Evolutionary conservation across 306 rosid species (phyloP).

Genomic region (Rosa multiflora): DNA sequence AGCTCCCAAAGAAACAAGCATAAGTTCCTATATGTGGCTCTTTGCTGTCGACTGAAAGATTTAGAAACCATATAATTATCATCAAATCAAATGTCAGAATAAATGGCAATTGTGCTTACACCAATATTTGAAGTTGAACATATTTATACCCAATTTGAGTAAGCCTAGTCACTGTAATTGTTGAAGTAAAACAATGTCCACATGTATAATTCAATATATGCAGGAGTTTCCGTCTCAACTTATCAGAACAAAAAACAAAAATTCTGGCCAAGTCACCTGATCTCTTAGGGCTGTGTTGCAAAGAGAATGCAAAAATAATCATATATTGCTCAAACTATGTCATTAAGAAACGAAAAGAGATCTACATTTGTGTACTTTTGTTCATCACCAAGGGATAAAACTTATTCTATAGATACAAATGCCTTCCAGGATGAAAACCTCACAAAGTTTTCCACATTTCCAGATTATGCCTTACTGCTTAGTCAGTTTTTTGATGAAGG

Average conservation of each 20-base stretch:
- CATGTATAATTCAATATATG: neutral
- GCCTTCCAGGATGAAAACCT: neutral
- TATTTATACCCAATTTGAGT: neutral
- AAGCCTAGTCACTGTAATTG: neutral
- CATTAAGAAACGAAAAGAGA: no score
- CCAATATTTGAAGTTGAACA: neutral
- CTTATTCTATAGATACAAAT: no score
- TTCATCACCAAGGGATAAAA: no score
- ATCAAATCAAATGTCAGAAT: neutral
- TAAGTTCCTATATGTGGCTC: neutral
- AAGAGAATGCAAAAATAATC: neutral
- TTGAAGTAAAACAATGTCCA: neutral
- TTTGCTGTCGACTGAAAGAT: neutral
- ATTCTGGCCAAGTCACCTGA: neutral
- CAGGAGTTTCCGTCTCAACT: neutral
- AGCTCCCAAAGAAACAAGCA: neutral
- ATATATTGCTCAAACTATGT: neutral
- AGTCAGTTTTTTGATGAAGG: constrained; percentile 27
- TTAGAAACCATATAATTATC: neutral
- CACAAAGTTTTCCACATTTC: neutral
- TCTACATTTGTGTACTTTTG: no score
- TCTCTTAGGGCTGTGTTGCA: neutral
- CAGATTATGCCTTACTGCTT: constrained; percentile 31
- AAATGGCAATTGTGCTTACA: neutral
- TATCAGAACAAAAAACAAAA: neutral